Evolutionary conservation across 768 basidiomycete species (phyloP).

Genomic region (Daedaleopsis nitida): DNA sequence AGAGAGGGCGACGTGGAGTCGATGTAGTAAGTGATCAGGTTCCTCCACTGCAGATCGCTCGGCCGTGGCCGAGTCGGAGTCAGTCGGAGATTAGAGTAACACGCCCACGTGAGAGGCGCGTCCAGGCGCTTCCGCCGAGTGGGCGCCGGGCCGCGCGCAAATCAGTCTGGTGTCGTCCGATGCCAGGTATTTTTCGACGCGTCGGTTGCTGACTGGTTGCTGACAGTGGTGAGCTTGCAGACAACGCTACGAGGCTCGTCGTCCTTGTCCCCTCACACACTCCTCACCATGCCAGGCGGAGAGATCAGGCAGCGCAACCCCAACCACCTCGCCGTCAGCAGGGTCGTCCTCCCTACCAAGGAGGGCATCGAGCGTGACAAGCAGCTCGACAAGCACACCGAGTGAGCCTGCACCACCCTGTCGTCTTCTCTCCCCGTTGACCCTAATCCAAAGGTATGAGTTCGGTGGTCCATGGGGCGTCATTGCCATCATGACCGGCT

Average conservation of each 20-base stretch:
- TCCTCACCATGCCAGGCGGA: conserved; percentile 18
- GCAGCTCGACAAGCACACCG: conserved; percentile 52
- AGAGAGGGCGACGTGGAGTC: background rate
- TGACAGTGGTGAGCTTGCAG: background rate
- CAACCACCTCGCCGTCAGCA: conserved; percentile 24
- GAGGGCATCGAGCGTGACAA: conserved; percentile 76
- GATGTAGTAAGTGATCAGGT: background rate
- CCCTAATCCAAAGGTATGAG: conserved; percentile 69
- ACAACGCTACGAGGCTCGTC: background rate
- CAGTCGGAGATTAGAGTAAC: background rate
- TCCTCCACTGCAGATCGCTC: too few species aligned
- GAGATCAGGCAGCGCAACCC: conserved; percentile 18
- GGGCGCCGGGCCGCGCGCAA: too few species aligned
- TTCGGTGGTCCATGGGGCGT: conserved; percentile 96
- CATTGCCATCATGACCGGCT: conserved; percentile 89
- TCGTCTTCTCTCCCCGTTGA: background rate
- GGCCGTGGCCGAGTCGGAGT: background rate
- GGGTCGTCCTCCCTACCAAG: conserved; percentile 48
- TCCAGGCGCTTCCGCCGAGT: background rate
- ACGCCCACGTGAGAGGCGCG: background rate
- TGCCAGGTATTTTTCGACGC: too few species aligned
- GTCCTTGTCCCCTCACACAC: background rate
- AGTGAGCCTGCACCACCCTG: conserved; percentile 31
- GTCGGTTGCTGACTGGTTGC: too few species aligned
- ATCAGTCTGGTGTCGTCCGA: too few species aligned